These are phyloP conservation scores for Sclerotinia spermophila DNA, from an alignment of 2,329 filamentous ascomycete genomes.

Conservation along the genomic window DNA sequence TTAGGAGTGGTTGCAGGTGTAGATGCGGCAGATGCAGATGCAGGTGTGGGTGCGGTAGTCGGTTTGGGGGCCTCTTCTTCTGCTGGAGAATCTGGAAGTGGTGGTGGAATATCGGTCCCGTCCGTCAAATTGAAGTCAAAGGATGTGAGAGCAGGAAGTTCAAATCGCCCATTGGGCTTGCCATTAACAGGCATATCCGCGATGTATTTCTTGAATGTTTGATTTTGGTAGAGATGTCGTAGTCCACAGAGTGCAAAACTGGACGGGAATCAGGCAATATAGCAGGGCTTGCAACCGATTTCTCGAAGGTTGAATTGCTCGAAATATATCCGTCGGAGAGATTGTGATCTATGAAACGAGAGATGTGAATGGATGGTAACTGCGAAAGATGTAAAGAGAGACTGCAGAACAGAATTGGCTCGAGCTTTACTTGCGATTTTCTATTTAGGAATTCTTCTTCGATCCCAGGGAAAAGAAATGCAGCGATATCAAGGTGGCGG, in stretches of 20 bases:
- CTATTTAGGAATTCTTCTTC: conserved; percentile 6
- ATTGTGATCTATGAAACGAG: background rate
- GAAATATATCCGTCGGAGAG: background rate
- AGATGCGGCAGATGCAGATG: conserved; percentile 13
- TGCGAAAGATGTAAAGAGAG: background rate
- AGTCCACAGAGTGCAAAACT: background rate
- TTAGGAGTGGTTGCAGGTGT: background rate
- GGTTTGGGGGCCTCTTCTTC: conserved; percentile 28
- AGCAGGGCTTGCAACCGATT: background rate
- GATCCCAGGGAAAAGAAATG: background rate
- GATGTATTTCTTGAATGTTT: background rate
- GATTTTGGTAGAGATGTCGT: background rate
- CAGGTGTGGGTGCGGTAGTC: conserved; percentile 17
- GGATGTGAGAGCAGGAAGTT: conserved; percentile 36
- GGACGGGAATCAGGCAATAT: background rate
- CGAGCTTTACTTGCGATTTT: conserved; percentile 18
- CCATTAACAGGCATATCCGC: conserved; percentile 30
- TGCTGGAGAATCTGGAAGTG: conserved; percentile 36
- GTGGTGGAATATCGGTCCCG: conserved; percentile 38
- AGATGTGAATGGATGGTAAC: background rate
- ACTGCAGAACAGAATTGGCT: conserved; percentile 4
- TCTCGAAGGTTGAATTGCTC: background rate
- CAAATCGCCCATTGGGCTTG: conserved; percentile 35
- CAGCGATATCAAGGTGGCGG: conserved; percentile 12
- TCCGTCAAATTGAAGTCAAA: conserved; percentile 37